Percentiles rank a stretch among this genome's conserved stretches.
phyloP scores from a whole-genome alignment of 192 early-diverging fungal species.

The Neocallimastix lanati region DNA sequence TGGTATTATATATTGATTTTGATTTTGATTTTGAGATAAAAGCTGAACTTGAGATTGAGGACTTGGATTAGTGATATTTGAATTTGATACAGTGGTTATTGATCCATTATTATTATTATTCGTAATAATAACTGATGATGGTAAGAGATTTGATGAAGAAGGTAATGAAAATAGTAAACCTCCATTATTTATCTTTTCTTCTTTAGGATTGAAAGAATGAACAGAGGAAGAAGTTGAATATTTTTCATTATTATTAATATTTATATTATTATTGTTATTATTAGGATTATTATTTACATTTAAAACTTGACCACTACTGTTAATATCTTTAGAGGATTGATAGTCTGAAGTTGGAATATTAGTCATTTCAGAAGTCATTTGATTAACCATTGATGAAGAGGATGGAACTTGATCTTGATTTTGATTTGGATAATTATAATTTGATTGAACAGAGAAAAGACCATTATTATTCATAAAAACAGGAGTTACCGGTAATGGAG shows the following conservation, averaged over 20 bases:
- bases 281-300: too few relatives aligned
- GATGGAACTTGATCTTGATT: not conserved
- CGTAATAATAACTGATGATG: not conserved
- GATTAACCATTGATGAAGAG: not conserved
- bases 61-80: not conserved
- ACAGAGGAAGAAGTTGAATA: not conserved
- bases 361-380: not conserved
- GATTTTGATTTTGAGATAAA: not conserved
- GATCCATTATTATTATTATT: not conserved
- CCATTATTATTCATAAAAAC: not conserved
- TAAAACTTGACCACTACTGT: too few relatives aligned
- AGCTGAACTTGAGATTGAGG: not conserved
- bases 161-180: too few relatives aligned
- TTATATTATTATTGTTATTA: too few relatives aligned
- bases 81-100: not conserved
- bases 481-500: not conserved
- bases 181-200: too few relatives aligned
- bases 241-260: not conserved
- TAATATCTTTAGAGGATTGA: not conserved
- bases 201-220: not conserved
- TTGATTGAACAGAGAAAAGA: not conserved
- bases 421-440: not conserved
- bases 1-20: not conserved
- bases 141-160: too few relatives aligned
- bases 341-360: not conserved